phyloP scores from a whole-genome alignment of 1,284 basidiomycete genomes.

The Ceratobasidium theobromae region DNA sequence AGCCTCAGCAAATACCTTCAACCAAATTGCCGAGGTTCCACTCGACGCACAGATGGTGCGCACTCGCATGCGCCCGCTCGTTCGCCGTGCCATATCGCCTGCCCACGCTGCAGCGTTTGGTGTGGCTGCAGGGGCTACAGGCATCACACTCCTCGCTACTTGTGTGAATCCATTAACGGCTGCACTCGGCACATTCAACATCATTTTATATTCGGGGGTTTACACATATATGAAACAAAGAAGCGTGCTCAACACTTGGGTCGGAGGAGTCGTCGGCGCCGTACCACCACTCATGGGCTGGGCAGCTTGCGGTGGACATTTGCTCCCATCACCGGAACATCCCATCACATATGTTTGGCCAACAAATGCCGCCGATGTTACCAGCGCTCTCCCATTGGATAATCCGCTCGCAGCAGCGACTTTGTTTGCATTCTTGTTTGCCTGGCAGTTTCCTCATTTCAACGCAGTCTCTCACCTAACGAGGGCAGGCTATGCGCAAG shows the following conservation, averaged over 20 bases:
- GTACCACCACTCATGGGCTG: conserved; percentile 98
- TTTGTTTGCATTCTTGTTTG: conserved; percentile 82
- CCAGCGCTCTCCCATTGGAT: conserved; percentile 51
- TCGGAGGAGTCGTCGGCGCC: conserved; percentile 89
- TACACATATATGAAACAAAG: conserved; percentile 97
- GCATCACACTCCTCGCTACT: conserved; percentile 76
- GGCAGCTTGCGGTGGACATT: conserved; percentile 86
- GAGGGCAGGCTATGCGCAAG: conserved; percentile 86
- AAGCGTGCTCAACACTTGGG: conserved; percentile 90
- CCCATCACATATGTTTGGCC: conserved; percentile 63
- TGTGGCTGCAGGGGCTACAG: conserved; percentile 68
- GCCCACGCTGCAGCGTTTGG: conserved; percentile 86
- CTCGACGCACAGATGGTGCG: conserved; percentile 97
- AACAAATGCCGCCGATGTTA: conserved; percentile 34
- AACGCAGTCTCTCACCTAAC: conserved; percentile 90
- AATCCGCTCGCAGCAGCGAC: conserved; percentile 77
- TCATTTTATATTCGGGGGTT: conserved; percentile 85
- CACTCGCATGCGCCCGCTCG: conserved; percentile 88
- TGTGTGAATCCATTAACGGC: conserved; percentile 91
- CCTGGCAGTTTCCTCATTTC: conserved; percentile 99
- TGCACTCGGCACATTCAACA: conserved; percentile 78
- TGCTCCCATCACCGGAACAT: conserved; percentile 65
- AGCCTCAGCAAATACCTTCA: conserved; percentile 91
- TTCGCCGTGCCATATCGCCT: conserved; percentile 77
- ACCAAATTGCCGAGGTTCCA: conserved; percentile 93